Evolutionary conservation across 2,329 filamentous ascomycete species (phyloP), one percentile per base, ranked within the genome.

Genomic region (Fusarium mexicanum): DNA sequence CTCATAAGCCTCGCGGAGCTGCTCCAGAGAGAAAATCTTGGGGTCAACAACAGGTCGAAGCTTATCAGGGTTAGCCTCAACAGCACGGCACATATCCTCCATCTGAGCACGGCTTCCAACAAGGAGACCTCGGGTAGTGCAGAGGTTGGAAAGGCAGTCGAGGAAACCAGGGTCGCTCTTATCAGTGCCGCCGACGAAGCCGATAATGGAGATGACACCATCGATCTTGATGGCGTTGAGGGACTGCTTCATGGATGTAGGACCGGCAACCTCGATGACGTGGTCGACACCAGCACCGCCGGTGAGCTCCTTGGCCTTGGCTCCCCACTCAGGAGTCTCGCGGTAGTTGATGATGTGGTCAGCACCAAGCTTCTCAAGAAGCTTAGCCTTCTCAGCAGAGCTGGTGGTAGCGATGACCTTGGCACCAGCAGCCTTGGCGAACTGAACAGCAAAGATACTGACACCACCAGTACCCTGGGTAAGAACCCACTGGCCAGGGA

Each of bases 401-500:
- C 82, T 83, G 1, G 86, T 88, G 6, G 86, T 87, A 38, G 86
- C 85, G 61, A 88, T 85, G 68, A 87, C 86, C 14, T 72, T 83
- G 11, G 86, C 86, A 50, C 86, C 86, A 8, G 84, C 85, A 3
- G 85, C 85, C 77, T 86, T 86, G 61, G 86, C 86, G 71, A 88
- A 87, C 81, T 87, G 91, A n/a, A 93, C 80, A 8, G 87, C 91
- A 67, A 92, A 92, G 68, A 93, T 86, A 71, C 87, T 89, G 13
- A 93, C 91, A 66, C 91, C 91, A 26, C 92, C 91, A 0, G 91
- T 93, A n/a, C 91, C 92, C 81, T 93, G 90, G 3, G 91, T 91
- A 40, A 94, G 85, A 7, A 94, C 90, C 75, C 81, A 85, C 69
- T 88, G 81, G 8, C 90, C 90, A 1, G 89, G 86, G 76, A 85